Base-by-base conservation (phyloP, 2,329 filamentous ascomycete species). In the Penicillium sp. region DNA sequence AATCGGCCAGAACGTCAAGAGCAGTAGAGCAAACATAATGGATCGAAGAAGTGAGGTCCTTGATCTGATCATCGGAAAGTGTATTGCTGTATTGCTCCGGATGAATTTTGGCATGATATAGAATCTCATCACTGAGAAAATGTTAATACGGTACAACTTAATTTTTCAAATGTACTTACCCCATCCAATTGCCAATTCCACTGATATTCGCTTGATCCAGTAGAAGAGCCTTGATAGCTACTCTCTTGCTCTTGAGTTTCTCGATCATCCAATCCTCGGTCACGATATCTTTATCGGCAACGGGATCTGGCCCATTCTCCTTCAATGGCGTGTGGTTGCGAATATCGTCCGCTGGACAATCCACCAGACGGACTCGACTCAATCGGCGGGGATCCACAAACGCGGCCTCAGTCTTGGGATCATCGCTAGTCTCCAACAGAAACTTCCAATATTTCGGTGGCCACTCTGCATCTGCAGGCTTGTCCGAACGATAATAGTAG, bases 141-240 rank as follows among this genome's bases (percentile, higher is more conserved):
- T 39, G 9, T 32, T 17, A 16, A 27, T 13, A 23, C 12, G 4
- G 4, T 16, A 15, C 16, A 16, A n/a, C n/a, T 4, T 2, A 4
- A 6, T 6, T 27, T 5, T n/a, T 5, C 6, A 27, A 27, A 6
- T 6, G 37, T 23, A 60, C 72, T 48, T 62, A 77, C 67, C 83
- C 88, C 37, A 98, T 90, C 90, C 90, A 98, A 59, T 96, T 96
- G 0, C 92, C 92, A 45, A 98, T 85, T 6, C 92, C 92, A 55
- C 85, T 92, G 44, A 96, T 84, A 59, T 84, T 84, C 12, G 79
- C 75, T 64, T 98, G 92, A 58, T 96, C 86, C 3, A 96, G 73
- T 9, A 98, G 69, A 13, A 95, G 71, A 0, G 88, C 85, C 61
- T 96, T 96, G 48, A 96, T 76, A 0, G 90, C 89, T 0, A 95